Evolutionary conservation across 352 stramenopile species (phyloP).

Genomic region (Phytophthora europaea): DNA sequence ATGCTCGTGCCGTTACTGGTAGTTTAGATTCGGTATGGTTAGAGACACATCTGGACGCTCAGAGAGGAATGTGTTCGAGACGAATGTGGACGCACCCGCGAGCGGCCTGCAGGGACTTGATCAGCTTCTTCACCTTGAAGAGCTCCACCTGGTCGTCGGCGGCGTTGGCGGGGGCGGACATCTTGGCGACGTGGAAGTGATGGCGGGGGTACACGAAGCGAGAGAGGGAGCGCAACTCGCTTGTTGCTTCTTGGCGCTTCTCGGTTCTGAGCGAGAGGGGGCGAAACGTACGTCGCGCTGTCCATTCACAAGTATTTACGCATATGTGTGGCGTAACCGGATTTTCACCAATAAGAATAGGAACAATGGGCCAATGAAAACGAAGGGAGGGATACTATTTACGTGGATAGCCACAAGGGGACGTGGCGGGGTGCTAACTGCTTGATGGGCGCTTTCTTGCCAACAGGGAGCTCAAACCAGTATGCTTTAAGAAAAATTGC

Average conservation of each 20-base stretch:
- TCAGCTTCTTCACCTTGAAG: slow-evolving; percentile 99
- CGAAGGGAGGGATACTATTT: background rate
- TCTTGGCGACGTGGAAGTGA: slow-evolving; percentile 13
- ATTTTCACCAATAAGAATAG: background rate
- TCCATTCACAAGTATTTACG: slow-evolving; percentile 16
- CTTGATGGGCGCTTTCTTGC: no score
- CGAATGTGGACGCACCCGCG: slow-evolving; percentile 64
- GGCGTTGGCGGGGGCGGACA: slow-evolving; percentile 41
- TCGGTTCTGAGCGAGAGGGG: slow-evolving; percentile 10
- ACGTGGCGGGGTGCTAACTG: background rate
- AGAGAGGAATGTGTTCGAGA: background rate
- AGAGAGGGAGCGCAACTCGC: background rate
- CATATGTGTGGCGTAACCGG: background rate
- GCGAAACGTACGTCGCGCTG: slow-evolving; percentile 17
- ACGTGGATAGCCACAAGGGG: background rate
- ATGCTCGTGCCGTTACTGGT: slow-evolving; percentile 99
- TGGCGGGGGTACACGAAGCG: background rate
- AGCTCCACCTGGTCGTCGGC: slow-evolving; percentile 98
- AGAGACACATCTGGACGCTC: background rate
- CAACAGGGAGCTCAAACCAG: no score
- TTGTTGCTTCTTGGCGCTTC: slow-evolving; percentile 8
- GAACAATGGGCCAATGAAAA: background rate
- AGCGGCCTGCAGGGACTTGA: slow-evolving; percentile 97
- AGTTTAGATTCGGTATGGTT: background rate
- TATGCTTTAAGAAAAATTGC: no score